Conservation (phyloP, 257 asterid species). For the Solanum lignicaule region DNA sequence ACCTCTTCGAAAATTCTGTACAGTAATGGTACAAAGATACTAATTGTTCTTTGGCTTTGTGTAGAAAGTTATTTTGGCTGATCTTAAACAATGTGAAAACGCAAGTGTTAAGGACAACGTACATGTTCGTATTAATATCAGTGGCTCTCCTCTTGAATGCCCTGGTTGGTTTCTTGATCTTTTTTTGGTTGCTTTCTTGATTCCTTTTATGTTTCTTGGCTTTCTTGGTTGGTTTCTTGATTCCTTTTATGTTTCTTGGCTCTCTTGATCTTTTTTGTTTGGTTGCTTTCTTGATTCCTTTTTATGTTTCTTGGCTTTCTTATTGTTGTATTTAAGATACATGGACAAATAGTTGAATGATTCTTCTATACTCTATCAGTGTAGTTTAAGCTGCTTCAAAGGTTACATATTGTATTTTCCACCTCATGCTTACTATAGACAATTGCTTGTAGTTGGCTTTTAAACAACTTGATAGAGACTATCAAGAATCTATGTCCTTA, state of each 20-base stretch:
- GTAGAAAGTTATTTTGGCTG: slow-evolving; percentile 65
- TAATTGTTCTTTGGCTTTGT: slow-evolving; percentile 4
- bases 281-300: not conserved
- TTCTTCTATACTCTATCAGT: not conserved
- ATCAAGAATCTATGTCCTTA: not conserved
- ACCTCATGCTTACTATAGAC: not conserved
- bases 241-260: not conserved
- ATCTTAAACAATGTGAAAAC: slow-evolving; percentile 35
- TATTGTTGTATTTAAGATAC: not conserved
- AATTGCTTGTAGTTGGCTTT: not conserved
- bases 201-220: not conserved
- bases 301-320: not conserved
- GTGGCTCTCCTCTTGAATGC: slow-evolving; percentile 95
- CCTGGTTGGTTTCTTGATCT: slow-evolving; percentile 43
- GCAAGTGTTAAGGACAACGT: slow-evolving; percentile 63
- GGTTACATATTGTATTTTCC: not conserved
- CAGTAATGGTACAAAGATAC: not conserved
- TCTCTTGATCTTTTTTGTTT: not conserved
- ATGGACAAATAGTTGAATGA: not conserved
- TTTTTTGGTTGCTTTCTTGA: not conserved
- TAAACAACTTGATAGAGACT: not conserved
- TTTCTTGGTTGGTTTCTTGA: not conserved
- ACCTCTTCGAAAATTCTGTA: not conserved
- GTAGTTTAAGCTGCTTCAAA: not conserved
- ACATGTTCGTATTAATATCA: slow-evolving; percentile 67